A percentile compares a stretch with the other conserved stretches of the same genome.
These are phyloP conservation scores for Dichotomopilus funicola DNA, from an alignment of 2,329 filamentous ascomycete genomes.

Conservation along the genomic window DNA sequence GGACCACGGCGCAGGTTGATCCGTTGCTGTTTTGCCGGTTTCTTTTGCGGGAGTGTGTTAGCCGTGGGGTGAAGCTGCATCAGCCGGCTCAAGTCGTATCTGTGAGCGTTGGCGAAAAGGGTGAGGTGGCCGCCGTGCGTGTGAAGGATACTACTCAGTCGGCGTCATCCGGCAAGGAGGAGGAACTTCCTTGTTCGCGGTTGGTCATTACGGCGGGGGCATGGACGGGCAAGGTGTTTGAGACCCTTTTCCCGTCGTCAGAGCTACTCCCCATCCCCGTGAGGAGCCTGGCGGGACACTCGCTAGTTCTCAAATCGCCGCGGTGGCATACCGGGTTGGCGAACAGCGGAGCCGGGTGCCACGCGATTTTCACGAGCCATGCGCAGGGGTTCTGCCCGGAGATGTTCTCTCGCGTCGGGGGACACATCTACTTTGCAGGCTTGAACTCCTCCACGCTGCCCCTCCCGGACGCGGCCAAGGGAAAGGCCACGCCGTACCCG, in stretches of 20 bases:
- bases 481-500: slow-evolving; percentile 41
- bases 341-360: slow-evolving; percentile 39
- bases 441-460: slow-evolving; percentile 56
- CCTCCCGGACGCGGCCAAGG: slow-evolving; percentile 50
- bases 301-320: slow-evolving; percentile 58
- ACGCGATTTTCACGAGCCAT: slow-evolving; percentile 63
- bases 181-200: slow-evolving; percentile 54
- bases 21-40: slow-evolving; percentile 60
- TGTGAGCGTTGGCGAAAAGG: slow-evolving; percentile 44
- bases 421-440: slow-evolving; percentile 67
- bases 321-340: slow-evolving; percentile 43
- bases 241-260: slow-evolving; percentile 55
- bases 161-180: slow-evolving; percentile 34
- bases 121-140: slow-evolving; percentile 45
- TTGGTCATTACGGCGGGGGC: slow-evolving; percentile 63
- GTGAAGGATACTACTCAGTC: slow-evolving; percentile 40
- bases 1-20: slow-evolving; percentile 46
- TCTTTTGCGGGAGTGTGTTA: slow-evolving; percentile 51
- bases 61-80: slow-evolving; percentile 58
- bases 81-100: slow-evolving; percentile 54
- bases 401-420: slow-evolving; percentile 59
- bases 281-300: slow-evolving; percentile 62
- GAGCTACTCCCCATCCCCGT: slow-evolving; percentile 46
- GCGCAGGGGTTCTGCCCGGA: slow-evolving; percentile 59
- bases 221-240: slow-evolving; percentile 64